phyloP scores from a whole-genome alignment of 345 rosid genomes.

The Orychophragmus violaceus region DNA sequence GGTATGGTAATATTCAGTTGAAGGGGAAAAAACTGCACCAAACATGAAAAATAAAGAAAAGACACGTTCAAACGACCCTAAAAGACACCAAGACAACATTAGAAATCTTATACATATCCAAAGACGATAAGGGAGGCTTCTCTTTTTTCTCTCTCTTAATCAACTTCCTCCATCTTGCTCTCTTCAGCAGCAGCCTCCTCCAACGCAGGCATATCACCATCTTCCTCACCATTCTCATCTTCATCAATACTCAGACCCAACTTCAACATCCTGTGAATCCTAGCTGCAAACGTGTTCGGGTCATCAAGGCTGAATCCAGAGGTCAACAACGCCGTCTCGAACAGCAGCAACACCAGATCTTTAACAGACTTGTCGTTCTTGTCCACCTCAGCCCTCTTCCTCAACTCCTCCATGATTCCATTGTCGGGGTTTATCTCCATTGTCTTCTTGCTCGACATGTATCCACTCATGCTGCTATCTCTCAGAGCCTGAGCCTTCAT shows the following conservation, averaged over 20 bases:
- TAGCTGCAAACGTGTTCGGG: conserved; percentile 67
- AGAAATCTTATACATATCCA: background rate
- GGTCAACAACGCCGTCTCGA: conserved; percentile 70
- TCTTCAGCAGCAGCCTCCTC: conserved; percentile 82
- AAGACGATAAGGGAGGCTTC: background rate
- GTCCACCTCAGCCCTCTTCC: conserved; percentile 76
- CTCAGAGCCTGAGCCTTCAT: conserved; percentile 90
- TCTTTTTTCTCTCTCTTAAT: conserved; percentile 22
- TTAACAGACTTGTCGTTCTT: conserved; percentile 84
- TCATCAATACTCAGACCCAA: conserved; percentile 80
- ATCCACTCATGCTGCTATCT: conserved; percentile 83
- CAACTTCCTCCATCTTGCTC: conserved; percentile 96
- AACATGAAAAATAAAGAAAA: background rate
- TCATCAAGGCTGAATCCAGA: conserved; percentile 91
- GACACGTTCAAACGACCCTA: background rate
- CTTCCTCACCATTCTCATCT: conserved; percentile 48
- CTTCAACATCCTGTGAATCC: conserved; percentile 90
- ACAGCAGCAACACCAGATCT: conserved; percentile 67
- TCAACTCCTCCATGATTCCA: conserved; percentile 82
- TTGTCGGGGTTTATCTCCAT: conserved; percentile 90
- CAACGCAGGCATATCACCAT: conserved; percentile 67
- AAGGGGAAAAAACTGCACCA: background rate
- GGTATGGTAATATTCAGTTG: too few relatives aligned
- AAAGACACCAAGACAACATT: background rate
- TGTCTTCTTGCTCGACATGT: conserved; percentile 90